A percentile compares a stretch with the other conserved stretches of the same genome.
Evolutionary conservation across 164 flowering plant species (phyloP).

Genomic region (Magnolia kwangsiensis): DNA sequence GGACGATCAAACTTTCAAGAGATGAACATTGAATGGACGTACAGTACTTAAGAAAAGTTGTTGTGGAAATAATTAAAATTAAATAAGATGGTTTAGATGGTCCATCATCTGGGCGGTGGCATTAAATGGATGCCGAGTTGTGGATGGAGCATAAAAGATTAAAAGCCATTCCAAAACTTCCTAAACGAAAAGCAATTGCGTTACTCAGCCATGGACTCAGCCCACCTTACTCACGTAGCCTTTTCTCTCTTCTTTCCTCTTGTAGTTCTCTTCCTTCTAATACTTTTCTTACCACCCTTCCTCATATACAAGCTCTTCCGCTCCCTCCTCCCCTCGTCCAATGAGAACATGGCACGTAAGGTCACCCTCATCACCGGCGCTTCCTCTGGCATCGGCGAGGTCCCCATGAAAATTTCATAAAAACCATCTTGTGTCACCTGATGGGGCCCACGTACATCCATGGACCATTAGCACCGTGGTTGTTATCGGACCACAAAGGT

Average conservation of each 20-base stretch:
- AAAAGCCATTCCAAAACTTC: not conserved
- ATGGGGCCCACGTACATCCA: too few species aligned
- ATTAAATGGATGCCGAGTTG: not conserved
- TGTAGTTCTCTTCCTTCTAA: not conserved
- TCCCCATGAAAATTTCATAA: not conserved
- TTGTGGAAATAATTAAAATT: too few species aligned
- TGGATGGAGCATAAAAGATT: not conserved
- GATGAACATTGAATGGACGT: too few species aligned
- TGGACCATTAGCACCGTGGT: too few species aligned
- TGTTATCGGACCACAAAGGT: too few species aligned
- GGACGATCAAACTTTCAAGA: too few species aligned
- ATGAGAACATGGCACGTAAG: constrained; percentile 9
- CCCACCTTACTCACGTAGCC: not conserved
- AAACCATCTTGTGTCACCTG: not conserved
- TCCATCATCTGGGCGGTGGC: too few species aligned
- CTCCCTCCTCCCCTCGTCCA: not conserved
- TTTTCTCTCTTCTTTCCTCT: constrained; percentile 1
- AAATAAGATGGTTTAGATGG: too few species aligned
- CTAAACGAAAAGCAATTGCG: not conserved
- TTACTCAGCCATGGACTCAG: not conserved
- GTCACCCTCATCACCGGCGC: constrained; percentile 20
- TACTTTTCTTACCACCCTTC: constrained; percentile 3
- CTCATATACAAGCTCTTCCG: constrained; percentile 5
- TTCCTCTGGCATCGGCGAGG: constrained; percentile 21
- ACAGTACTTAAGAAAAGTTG: too few species aligned